Percentiles rank a stretch among this genome's conserved stretches.
Evolutionary conservation across 176 grass and related monocot genomes (phyloP).

Genomic region (Stipa capillata): DNA sequence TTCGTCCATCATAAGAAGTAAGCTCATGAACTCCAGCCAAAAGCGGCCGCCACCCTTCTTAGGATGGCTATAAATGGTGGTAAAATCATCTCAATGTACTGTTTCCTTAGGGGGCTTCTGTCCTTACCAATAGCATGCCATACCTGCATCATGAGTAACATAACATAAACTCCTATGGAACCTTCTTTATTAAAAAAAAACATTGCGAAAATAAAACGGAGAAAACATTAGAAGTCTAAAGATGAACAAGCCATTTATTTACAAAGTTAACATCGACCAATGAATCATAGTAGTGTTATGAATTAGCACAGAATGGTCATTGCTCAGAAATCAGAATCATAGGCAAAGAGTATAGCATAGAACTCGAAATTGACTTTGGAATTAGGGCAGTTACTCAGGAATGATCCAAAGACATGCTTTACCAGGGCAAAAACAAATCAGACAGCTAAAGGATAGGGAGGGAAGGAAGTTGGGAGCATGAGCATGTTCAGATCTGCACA

Average conservation of each 20-base stretch:
- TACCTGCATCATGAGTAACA: constrained; percentile 49
- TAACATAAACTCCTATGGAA: not conserved
- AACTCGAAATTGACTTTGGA: not conserved
- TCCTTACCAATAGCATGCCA: constrained; percentile 92
- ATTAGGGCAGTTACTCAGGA: not conserved
- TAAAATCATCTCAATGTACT: constrained; percentile 81
- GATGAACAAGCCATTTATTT: constrained; percentile 4
- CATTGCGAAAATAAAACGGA: not conserved
- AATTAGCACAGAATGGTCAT: not conserved
- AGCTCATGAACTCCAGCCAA: constrained; percentile 97
- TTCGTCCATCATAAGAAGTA: constrained; percentile 96
- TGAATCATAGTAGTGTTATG: constrained; percentile 14
- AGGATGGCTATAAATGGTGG: constrained; percentile 94
- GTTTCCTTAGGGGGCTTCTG: constrained; percentile 73
- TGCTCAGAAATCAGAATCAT: not conserved
- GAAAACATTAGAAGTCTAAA: not conserved
- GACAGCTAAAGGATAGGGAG: not conserved
- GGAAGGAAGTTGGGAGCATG: not conserved
- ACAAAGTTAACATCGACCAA: not conserved
- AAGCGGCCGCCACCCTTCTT: constrained; percentile 81
- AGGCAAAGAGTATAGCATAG: not conserved
- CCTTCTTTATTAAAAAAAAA: not conserved
- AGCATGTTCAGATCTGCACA: not conserved
- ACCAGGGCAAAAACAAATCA: not conserved
- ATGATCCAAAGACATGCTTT: not conserved